A percentile compares a stretch with the other conserved stretches of the same genome.
These are phyloP conservation scores for Fusarium caatingaense DNA, from an alignment of 2,329 filamentous ascomycete genomes.

Conservation along the genomic window DNA sequence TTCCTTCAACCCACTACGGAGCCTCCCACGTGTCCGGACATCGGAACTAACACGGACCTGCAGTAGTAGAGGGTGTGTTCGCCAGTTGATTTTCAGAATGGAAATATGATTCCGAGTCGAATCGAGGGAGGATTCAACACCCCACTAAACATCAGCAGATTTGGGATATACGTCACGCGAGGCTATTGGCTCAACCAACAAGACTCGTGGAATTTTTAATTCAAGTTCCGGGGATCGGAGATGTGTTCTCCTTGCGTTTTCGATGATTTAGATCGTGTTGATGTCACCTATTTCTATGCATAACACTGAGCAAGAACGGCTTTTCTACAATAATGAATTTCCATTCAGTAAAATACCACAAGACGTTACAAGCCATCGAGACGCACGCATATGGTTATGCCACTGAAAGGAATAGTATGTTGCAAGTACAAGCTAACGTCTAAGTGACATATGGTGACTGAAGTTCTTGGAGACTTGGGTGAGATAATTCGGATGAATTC, in stretches of 20 bases:
- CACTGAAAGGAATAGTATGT: too few species aligned
- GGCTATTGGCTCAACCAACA: not conserved
- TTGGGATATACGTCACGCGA: constrained; percentile 13
- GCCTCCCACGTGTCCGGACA: constrained; percentile 2
- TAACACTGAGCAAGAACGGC: not conserved
- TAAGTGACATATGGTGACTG: too few species aligned
- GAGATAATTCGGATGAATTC: too few species aligned
- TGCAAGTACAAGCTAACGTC: too few species aligned
- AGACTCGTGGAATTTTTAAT: not conserved
- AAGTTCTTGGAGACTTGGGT: too few species aligned
- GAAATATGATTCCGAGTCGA: constrained; percentile 4
- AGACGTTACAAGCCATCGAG: not conserved
- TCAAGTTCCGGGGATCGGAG: not conserved
- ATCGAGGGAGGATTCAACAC: not conserved
- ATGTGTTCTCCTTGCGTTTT: not conserved
- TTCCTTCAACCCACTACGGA: constrained; percentile 7
- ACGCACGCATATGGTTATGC: too few species aligned
- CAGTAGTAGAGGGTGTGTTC: not conserved
- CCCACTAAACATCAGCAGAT: constrained; percentile 25
- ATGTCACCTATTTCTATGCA: not conserved
- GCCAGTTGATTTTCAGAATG: not conserved
- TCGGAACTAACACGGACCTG: not conserved
- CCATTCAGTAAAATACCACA: not conserved
- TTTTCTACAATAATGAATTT: not conserved
- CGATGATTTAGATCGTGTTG: not conserved